Evolutionary conservation across 2,329 filamentous ascomycete species (phyloP).

Genomic region (Stagonosporopsis cucurbitacearum): DNA sequence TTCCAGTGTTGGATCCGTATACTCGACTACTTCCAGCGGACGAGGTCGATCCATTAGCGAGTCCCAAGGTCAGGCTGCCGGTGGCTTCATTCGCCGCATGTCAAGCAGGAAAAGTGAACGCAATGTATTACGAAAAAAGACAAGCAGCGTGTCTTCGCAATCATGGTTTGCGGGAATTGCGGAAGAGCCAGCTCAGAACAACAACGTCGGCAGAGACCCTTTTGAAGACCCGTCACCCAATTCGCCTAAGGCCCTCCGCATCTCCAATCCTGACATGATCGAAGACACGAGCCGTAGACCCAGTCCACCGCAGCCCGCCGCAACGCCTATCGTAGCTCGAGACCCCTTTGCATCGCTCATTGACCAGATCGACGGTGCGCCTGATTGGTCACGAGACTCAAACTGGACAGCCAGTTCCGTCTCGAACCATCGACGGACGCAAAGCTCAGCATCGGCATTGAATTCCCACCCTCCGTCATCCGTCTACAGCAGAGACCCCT

Average conservation of each 20-base stretch:
- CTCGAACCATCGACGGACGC: slow-evolving; percentile 36
- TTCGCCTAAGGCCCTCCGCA: slow-evolving; percentile 31
- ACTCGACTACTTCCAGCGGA: slow-evolving; percentile 35
- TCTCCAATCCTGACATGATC: slow-evolving; percentile 29
- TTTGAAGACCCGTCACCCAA: slow-evolving; percentile 38
- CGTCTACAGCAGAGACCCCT: slow-evolving; percentile 37
- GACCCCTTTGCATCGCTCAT: slow-evolving; percentile 43
- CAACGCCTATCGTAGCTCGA: slow-evolving; percentile 26
- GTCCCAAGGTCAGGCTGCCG: slow-evolving; percentile 24
- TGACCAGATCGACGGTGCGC: slow-evolving; percentile 34
- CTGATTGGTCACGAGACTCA: slow-evolving; percentile 33
- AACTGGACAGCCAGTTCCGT: slow-evolving; percentile 12
- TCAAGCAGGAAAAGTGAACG: slow-evolving; percentile 43
- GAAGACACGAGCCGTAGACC: slow-evolving; percentile 24
- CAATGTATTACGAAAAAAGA: slow-evolving; percentile 39
- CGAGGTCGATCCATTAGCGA: slow-evolving; percentile 41
- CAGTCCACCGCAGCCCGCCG: slow-evolving; percentile 36
- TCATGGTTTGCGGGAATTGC: slow-evolving; percentile 40
- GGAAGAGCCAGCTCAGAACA: slow-evolving; percentile 35
- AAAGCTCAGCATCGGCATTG: slow-evolving; percentile 40
- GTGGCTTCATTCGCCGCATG: slow-evolving; percentile 38
- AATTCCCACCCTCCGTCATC: slow-evolving; percentile 40
- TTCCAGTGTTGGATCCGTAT: slow-evolving; percentile 42
- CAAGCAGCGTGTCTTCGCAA: slow-evolving; percentile 35
- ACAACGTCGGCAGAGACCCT: slow-evolving; percentile 29